Conservation (phyloP, 352 stramenopile genomes). For the Aphanomyces euteiches region DNA sequence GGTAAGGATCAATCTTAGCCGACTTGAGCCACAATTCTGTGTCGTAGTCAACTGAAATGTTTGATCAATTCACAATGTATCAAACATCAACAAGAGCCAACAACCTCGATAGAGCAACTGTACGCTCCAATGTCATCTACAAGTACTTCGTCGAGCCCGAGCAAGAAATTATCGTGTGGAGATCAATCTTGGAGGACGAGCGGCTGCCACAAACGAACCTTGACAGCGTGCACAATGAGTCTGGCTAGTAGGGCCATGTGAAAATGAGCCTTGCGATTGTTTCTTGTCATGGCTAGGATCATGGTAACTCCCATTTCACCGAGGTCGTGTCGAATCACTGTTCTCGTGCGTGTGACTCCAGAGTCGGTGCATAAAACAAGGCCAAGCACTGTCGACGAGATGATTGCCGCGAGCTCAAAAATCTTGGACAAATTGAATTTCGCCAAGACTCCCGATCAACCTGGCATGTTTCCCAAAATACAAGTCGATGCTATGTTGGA, state of each 20-base stretch:
- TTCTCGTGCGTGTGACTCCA: neutral
- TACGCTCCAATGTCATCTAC: slow-evolving; percentile 4
- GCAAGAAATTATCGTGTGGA: slow-evolving; percentile 1
- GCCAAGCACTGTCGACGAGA: neutral
- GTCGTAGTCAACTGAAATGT: neutral
- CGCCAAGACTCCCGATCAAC: neutral
- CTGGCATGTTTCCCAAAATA: neutral
- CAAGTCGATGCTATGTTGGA: neutral
- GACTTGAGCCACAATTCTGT: no score
- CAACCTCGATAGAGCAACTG: neutral
- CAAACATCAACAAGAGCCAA: neutral
- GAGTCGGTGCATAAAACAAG: neutral
- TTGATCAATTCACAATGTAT: slow-evolving; percentile 14
- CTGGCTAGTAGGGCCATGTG: neutral
- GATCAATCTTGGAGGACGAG: slow-evolving; percentile 8
- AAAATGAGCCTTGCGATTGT: no score
- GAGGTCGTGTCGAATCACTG: neutral
- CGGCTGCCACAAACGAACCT: slow-evolving; percentile 9
- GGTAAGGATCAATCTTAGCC: neutral
- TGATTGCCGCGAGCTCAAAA: neutral
- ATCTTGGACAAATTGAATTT: neutral
- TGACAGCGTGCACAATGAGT: neutral
- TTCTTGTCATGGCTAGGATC: no score
- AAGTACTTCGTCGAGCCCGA: slow-evolving; percentile 1
- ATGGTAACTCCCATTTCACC: neutral